phyloP scores from a whole-genome alignment of 2,329 filamentous ascomycete genomes.

The Talaromyces sp. region DNA sequence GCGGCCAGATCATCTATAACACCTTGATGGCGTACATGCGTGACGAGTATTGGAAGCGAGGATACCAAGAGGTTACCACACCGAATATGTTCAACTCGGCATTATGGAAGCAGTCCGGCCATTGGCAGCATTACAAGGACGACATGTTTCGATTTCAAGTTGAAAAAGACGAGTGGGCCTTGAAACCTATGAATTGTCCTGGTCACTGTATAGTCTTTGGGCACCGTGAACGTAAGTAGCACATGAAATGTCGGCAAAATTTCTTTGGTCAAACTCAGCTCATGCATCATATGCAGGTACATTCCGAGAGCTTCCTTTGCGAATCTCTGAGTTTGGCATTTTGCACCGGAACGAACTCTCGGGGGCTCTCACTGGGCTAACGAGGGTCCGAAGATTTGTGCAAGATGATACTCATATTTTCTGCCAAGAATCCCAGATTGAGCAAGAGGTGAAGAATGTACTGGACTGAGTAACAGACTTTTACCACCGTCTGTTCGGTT shows the following conservation, averaged over 20 bases:
- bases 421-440: constrained; percentile 72
- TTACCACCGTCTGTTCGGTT: constrained; percentile 43
- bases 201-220: constrained; percentile 83
- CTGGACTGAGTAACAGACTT: constrained; percentile 49
- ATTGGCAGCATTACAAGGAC: constrained; percentile 84
- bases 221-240: constrained; percentile 56
- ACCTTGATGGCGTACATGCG: constrained; percentile 77
- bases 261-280: too few species aligned
- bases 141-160: constrained; percentile 89
- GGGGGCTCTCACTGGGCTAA: constrained; percentile 74
- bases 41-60: constrained; percentile 77
- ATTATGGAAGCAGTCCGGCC: constrained; percentile 79
- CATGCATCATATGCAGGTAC: constrained; percentile 46
- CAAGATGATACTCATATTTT: constrained; percentile 92
- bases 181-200: constrained; percentile 93
- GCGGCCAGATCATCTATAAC: constrained; percentile 78
- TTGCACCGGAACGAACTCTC: constrained; percentile 84
- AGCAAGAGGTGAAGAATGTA: constrained; percentile 68
- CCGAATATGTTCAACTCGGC: constrained; percentile 88
- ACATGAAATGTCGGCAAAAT: too few species aligned
- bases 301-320: constrained; percentile 76
- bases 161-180: constrained; percentile 69
- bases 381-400: constrained; percentile 79
- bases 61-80: constrained; percentile 83
- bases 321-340: constrained; percentile 82